Evolutionary conservation across 2,329 filamentous ascomycete genomes (phyloP).

Genomic region (Mycosphaerella sp.): DNA sequence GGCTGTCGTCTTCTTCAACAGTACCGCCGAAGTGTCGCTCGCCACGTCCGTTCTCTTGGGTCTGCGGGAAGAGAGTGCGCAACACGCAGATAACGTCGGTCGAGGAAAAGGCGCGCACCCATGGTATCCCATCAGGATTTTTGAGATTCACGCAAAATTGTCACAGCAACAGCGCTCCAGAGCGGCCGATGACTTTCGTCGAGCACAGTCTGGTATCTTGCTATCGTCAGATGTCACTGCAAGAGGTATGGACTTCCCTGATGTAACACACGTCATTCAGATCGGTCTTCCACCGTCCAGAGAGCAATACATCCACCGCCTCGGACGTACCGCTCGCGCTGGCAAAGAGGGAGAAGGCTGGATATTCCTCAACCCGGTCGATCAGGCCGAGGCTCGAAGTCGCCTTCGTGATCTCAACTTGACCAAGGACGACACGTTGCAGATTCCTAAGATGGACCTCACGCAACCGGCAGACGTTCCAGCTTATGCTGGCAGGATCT

Average conservation of each 20-base stretch:
- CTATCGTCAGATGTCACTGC: conserved; percentile 48
- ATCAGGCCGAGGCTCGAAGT: conserved; percentile 44
- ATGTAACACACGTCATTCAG: conserved; percentile 49
- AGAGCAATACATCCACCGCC: conserved; percentile 48
- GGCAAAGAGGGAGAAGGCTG: conserved; percentile 66
- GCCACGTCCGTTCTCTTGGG: conserved; percentile 53
- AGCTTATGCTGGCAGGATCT: conserved; percentile 37
- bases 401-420: conserved; percentile 57
- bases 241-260: conserved; percentile 49
- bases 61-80: neutral
- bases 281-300: conserved; percentile 41
- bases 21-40: conserved; percentile 64
- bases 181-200: conserved; percentile 66
- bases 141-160: conserved; percentile 73
- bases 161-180: conserved; percentile 62
- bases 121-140: conserved; percentile 37
- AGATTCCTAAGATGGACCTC: conserved; percentile 46
- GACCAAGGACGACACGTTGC: conserved; percentile 48
- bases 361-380: conserved; percentile 55
- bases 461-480: conserved; percentile 38
- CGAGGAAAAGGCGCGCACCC: conserved; percentile 24
- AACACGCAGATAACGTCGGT: conserved; percentile 27
- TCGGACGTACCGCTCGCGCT: conserved; percentile 55
- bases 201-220: conserved; percentile 47
- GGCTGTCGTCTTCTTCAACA: conserved; percentile 88